Percentiles rank a stretch among this genome's conserved stretches.
Evolutionary conservation across 495 filamentous ascomycete genomes (phyloP).

Genomic region (Aspergillus cavernicola): DNA sequence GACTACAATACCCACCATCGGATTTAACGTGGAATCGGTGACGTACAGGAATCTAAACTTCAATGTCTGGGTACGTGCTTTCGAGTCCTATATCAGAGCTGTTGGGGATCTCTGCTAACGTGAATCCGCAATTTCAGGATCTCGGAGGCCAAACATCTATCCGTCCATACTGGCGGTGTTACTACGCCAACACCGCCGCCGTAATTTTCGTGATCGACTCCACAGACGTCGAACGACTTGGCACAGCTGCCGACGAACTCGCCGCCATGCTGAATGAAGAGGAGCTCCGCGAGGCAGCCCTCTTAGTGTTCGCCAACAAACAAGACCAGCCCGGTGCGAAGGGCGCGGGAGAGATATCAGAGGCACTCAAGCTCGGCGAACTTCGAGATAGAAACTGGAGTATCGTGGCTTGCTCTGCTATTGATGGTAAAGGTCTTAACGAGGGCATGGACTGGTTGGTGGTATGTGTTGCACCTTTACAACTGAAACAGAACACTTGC

Average conservation of each 20-base stretch:
- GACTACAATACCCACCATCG: constrained; percentile 97
- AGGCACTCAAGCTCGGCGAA: constrained; percentile 84
- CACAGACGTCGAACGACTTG: constrained; percentile 91
- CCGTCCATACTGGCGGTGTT: constrained; percentile 97
- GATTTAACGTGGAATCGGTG: constrained; percentile 98
- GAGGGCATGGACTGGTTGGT: constrained; percentile 99
- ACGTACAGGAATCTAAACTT: constrained; percentile 97
- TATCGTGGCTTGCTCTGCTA: constrained; percentile 94
- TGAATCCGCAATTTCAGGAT: constrained; percentile 54
- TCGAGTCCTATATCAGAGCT: not conserved
- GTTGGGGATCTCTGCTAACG: constrained; percentile 5
- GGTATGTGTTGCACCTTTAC: constrained; percentile 52
- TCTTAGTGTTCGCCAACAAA: constrained; percentile 98
- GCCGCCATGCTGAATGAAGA: constrained; percentile 96
- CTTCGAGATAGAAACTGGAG: constrained; percentile 97
- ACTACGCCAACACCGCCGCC: constrained; percentile 99
- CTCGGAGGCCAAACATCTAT: constrained; percentile 96
- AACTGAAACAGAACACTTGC: constrained; percentile 5
- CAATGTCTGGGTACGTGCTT: constrained; percentile 81
- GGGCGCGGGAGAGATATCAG: constrained; percentile 93
- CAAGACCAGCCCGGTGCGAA: constrained; percentile 97
- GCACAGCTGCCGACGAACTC: constrained; percentile 88
- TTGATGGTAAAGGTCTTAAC: constrained; percentile 87
- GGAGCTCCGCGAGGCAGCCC: constrained; percentile 84
- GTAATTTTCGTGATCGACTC: constrained; percentile 98